phyloP scores from a whole-genome alignment of 139 green algal genomes.

The Volvox reticuliferus region DNA sequence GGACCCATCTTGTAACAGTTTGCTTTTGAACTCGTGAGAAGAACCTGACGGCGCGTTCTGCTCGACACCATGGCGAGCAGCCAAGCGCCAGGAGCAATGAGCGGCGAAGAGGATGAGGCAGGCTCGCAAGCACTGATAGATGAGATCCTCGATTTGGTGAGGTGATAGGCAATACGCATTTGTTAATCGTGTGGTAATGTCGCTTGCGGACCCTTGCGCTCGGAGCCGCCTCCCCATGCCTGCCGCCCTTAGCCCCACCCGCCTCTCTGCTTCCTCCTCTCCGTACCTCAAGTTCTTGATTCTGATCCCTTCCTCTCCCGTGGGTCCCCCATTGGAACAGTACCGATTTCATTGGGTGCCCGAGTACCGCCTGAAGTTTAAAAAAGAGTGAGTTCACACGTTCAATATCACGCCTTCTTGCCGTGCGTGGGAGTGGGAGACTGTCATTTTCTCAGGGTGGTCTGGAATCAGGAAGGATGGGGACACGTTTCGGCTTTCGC shows the following conservation, averaged over 20 bases:
- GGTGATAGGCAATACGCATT: background rate
- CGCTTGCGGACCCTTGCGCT: background rate
- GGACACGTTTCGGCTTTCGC: no score
- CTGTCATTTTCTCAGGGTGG: no score
- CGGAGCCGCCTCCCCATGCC: background rate
- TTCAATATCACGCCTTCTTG: no score
- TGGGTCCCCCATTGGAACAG: background rate
- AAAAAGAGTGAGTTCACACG: conserved; percentile 56
- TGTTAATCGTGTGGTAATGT: background rate
- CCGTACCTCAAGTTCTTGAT: no score
- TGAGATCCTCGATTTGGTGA: conserved; percentile 37
- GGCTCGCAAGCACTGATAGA: conserved; percentile 18
- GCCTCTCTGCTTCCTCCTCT: background rate
- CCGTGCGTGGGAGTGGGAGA: no score
- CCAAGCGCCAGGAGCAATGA: background rate
- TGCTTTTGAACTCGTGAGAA: no score
- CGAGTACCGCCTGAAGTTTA: conserved; percentile 68
- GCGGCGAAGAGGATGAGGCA: conserved; percentile 19
- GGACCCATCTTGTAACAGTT: no score
- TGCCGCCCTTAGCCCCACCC: background rate
- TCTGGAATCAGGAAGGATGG: no score
- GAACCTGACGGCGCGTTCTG: background rate
- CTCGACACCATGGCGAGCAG: background rate
- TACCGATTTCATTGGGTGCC: conserved; percentile 67
- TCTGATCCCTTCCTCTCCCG: no score